These are phyloP conservation scores for Paramecium bursaria DNA, from an alignment of 73 alveolate genomes.

Conservation along the genomic window DNA sequence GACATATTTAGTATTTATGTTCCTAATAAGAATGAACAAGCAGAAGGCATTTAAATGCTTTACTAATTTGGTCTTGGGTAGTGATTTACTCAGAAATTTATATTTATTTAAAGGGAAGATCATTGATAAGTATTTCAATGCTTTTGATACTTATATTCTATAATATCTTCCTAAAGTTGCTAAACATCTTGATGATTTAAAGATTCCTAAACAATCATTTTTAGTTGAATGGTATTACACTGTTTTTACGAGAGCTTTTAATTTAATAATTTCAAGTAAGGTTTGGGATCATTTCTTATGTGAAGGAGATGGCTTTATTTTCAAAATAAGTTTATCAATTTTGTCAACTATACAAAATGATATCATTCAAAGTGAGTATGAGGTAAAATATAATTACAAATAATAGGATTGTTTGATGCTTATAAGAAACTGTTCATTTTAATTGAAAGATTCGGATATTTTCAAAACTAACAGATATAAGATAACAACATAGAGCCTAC, in stretches of 20 bases:
- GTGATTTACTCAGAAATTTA: slow-evolving; percentile 13
- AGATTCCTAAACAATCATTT: slow-evolving; percentile 38
- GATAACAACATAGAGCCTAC: too few species aligned
- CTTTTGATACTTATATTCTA: slow-evolving; percentile 14
- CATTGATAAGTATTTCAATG: slow-evolving; percentile 13
- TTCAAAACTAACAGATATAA: too few species aligned
- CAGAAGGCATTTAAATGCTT: slow-evolving; percentile 52
- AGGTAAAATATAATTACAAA: too few species aligned
- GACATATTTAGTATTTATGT: slow-evolving; percentile 56
- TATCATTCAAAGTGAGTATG: slow-evolving; percentile 8
- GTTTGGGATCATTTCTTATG: slow-evolving; percentile 54
- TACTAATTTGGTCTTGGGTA: slow-evolving; percentile 1
- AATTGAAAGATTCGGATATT: too few species aligned
- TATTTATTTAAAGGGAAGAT: slow-evolving; percentile 34
- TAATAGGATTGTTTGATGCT: too few species aligned
- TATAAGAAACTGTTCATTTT: too few species aligned
- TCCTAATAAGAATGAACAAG: slow-evolving; percentile 35
- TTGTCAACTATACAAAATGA: slow-evolving; percentile 1
- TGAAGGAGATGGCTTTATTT: slow-evolving; percentile 40
- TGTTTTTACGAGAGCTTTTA: slow-evolving; percentile 40
- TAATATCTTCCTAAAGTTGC: slow-evolving; percentile 11
- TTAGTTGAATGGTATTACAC: slow-evolving; percentile 61
- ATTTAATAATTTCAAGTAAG: slow-evolving; percentile 32
- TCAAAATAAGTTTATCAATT: neutral
- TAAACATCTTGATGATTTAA: neutral